Percentiles rank a stretch among this genome's conserved stretches.
Conservation (phyloP, 140 eudicot genomes). For the Stevia rebaudiana region DNA sequence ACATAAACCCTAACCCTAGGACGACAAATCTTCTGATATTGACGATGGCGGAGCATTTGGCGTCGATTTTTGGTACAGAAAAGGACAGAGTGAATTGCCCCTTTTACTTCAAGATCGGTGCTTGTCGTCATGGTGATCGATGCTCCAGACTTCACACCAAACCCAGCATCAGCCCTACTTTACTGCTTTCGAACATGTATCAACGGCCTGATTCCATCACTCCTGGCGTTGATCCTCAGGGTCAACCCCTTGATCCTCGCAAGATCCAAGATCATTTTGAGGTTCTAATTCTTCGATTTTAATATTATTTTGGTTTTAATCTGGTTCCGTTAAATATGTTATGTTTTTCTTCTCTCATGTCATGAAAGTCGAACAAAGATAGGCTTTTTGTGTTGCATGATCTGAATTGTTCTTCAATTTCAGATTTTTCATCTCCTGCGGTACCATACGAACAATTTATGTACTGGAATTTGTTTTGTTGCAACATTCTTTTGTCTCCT, state of each 20-base stretch:
- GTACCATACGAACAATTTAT: not conserved
- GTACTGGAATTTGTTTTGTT: not conserved
- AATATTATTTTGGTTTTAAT: not conserved
- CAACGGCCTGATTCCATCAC: conserved; percentile 58
- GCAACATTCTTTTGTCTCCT: not conserved
- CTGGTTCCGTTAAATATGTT: not conserved
- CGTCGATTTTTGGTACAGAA: conserved; percentile 50
- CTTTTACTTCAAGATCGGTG: conserved; percentile 51
- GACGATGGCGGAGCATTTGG: conserved; percentile 48
- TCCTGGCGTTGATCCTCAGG: conserved; percentile 61
- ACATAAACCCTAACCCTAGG: conserved; percentile 31
- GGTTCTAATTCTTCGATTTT: conserved; percentile 25
- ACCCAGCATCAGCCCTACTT: conserved; percentile 46
- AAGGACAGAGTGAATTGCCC: conserved; percentile 54
- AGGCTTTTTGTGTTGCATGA: not conserved
- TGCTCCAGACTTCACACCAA: conserved; percentile 51
- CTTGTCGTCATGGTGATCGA: conserved; percentile 49
- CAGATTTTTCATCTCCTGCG: not conserved
- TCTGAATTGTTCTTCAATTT: not conserved
- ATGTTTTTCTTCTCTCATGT: not conserved
- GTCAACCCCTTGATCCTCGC: conserved; percentile 51
- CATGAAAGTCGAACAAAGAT: not conserved
- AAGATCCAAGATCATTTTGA: conserved; percentile 53
- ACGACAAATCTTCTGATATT: not conserved
- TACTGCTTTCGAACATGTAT: conserved; percentile 42